Conservation (phyloP, 2,329 filamentous ascomycete species). For the Microdochium nivale region DNA sequence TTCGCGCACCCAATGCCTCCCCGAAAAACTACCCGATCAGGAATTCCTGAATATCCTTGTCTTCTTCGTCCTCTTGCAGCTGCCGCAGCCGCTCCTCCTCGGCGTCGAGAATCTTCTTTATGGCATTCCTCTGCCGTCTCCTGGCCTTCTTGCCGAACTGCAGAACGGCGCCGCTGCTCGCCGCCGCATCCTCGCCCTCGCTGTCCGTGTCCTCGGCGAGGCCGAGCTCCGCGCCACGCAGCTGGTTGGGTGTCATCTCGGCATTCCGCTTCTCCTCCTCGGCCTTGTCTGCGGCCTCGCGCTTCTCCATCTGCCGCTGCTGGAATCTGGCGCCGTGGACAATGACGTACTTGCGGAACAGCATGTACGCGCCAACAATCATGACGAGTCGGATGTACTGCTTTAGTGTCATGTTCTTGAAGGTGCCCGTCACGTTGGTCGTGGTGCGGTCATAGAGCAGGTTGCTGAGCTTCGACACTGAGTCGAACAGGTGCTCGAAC, state of each 20-base stretch:
- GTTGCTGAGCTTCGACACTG: constrained; percentile 14
- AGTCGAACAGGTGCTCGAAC: constrained; percentile 18
- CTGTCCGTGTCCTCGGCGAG: constrained; percentile 45
- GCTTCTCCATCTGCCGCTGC: constrained; percentile 55
- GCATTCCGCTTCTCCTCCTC: constrained; percentile 35
- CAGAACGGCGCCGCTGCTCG: constrained; percentile 34
- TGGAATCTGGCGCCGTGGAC: constrained; percentile 56
- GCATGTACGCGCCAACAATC: constrained; percentile 63
- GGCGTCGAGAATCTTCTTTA: constrained; percentile 56
- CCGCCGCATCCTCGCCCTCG: constrained; percentile 39
- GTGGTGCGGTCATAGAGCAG: constrained; percentile 24
- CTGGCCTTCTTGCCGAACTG: constrained; percentile 66
- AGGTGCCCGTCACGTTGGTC: constrained; percentile 40
- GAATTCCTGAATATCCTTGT: constrained; percentile 69
- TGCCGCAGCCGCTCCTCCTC: constrained; percentile 51
- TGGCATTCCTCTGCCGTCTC: constrained; percentile 57
- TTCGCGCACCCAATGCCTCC: neutral
- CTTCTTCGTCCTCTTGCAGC: constrained; percentile 53
- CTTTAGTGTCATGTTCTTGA: constrained; percentile 41
- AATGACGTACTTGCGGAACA: constrained; percentile 67
- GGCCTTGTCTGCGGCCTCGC: constrained; percentile 43
- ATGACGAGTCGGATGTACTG: constrained; percentile 61
- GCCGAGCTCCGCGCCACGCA: constrained; percentile 47
- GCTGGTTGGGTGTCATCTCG: constrained; percentile 55
- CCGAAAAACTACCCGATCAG: constrained; percentile 27